Conservation (phyloP, 139 green algal species). For the Chlamydomonas schloesseri region DNA sequence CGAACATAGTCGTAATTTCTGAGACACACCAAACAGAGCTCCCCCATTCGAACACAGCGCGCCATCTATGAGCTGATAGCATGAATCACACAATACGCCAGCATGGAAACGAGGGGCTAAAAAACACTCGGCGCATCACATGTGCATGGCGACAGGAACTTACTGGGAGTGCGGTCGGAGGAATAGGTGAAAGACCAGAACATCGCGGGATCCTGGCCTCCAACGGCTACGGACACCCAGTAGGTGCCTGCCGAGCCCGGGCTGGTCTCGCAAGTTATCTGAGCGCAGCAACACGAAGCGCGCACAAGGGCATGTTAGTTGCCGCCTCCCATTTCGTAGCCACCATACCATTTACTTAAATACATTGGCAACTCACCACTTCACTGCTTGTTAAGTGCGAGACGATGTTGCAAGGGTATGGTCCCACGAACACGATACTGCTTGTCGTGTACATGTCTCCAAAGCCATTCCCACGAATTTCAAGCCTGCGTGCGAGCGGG, state of each 20-base stretch:
- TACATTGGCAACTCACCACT: neutral
- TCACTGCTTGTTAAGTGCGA: conserved; percentile 30
- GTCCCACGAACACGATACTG: conserved; percentile 23
- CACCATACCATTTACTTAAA: no score
- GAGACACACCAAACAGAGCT: no score
- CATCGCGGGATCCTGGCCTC: neutral
- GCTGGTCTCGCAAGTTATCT: conserved; percentile 44
- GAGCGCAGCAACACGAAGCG: no score
- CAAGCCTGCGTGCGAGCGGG: neutral
- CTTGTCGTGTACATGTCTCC: conserved; percentile 11
- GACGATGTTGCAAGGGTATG: conserved; percentile 43
- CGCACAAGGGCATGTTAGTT: neutral
- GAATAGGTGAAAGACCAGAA: conserved; percentile 29
- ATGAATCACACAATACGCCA: no score
- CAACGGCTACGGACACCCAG: conserved; percentile 21
- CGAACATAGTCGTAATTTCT: no score
- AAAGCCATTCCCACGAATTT: conserved; percentile 39
- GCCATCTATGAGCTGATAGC: no score
- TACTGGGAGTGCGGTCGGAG: conserved; percentile 33
- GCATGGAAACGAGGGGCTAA: no score
- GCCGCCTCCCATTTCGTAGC: no score
- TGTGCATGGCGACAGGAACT: neutral
- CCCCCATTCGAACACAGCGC: no score
- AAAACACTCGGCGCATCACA: no score
- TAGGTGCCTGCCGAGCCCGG: conserved; percentile 21